phyloP scores from a whole-genome alignment of 2,329 filamentous ascomycete genomes.

The Mariannaea sp. region DNA sequence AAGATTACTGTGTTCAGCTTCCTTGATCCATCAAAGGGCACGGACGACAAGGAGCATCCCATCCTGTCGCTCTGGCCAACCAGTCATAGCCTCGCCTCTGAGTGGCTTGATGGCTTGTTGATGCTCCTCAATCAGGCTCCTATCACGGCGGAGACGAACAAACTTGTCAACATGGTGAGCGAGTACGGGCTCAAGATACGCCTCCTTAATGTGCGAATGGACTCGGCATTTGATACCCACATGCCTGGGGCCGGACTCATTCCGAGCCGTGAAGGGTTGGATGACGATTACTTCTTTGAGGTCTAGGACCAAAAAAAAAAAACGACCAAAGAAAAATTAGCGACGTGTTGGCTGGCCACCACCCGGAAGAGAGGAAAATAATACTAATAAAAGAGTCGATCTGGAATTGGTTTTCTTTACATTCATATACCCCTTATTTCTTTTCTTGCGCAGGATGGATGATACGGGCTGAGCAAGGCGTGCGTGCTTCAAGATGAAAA shows the following conservation, averaged over 20 bases:
- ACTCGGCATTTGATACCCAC: constrained; percentile 72
- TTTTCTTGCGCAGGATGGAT: constrained; percentile 13
- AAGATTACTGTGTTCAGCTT: constrained; percentile 93
- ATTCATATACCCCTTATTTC: constrained; percentile 23
- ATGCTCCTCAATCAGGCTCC: constrained; percentile 95
- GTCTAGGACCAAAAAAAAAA: constrained; percentile 47
- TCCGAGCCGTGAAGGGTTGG: constrained; percentile 81
- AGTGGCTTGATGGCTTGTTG: constrained; percentile 94
- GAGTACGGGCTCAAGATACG: constrained; percentile 94
- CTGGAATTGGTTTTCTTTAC: constrained; percentile 20
- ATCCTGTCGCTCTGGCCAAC: constrained; percentile 83
- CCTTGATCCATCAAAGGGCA: constrained; percentile 43
- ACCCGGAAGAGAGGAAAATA: neutral
- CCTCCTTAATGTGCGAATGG: constrained; percentile 86
- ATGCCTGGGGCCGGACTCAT: constrained; percentile 73
- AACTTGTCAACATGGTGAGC: constrained; percentile 81
- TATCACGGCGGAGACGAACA: constrained; percentile 95
- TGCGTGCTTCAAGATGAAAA: constrained; percentile 18
- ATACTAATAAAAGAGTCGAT: neutral
- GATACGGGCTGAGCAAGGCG: constrained; percentile 13
- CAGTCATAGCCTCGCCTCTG: constrained; percentile 82
- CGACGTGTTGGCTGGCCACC: no score
- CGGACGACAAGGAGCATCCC: constrained; percentile 64
- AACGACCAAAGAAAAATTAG: no score
- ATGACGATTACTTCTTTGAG: constrained; percentile 94